Evolutionary conservation across 805 yeast species (phyloP).

Genomic region (Alloascoidea hylecoeti): DNA sequence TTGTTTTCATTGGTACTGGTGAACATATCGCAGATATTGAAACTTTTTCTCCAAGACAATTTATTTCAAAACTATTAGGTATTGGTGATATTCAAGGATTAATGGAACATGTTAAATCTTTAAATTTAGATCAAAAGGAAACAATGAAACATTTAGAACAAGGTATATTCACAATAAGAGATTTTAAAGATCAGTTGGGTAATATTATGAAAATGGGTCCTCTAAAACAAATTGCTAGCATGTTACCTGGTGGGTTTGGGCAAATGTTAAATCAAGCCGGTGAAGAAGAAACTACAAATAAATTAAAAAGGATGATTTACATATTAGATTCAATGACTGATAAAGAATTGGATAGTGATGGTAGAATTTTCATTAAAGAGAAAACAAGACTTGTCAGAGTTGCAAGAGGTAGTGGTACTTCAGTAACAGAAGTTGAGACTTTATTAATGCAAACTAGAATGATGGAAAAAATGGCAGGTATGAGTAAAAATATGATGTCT

Average conservation of each 20-base stretch:
- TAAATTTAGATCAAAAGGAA: conserved; percentile 80
- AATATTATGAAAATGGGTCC: conserved; percentile 97
- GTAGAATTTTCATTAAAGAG: conserved; percentile 60
- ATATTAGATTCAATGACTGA: conserved; percentile 95
- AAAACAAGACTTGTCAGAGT: conserved; percentile 83
- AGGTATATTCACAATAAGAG: conserved; percentile 86
- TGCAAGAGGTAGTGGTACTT: conserved; percentile 89
- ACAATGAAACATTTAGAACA: conserved; percentile 86
- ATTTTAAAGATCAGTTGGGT: conserved; percentile 89
- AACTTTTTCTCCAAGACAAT: conserved; percentile 77
- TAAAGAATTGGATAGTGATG: conserved; percentile 83
- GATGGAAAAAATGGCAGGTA: conserved; percentile 81
- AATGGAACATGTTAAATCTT: conserved; percentile 83
- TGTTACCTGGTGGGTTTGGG: conserved; percentile 88
- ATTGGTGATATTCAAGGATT: conserved; percentile 92
- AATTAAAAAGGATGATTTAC: conserved; percentile 77
- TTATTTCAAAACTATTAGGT: conserved; percentile 84
- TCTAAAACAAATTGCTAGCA: conserved; percentile 78
- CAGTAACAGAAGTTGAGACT: conserved; percentile 87
- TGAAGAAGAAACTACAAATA: conserved; percentile 80
- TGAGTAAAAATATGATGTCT: conserved; percentile 38
- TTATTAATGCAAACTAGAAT: conserved; percentile 80
- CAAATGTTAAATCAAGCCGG: conserved; percentile 76
- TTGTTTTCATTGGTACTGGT: conserved; percentile 95
- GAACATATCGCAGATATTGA: conserved; percentile 93